These are phyloP conservation scores for Hymenoscyphus scutula DNA, from an alignment of 2,329 filamentous ascomycete genomes.

Conservation along the genomic window DNA sequence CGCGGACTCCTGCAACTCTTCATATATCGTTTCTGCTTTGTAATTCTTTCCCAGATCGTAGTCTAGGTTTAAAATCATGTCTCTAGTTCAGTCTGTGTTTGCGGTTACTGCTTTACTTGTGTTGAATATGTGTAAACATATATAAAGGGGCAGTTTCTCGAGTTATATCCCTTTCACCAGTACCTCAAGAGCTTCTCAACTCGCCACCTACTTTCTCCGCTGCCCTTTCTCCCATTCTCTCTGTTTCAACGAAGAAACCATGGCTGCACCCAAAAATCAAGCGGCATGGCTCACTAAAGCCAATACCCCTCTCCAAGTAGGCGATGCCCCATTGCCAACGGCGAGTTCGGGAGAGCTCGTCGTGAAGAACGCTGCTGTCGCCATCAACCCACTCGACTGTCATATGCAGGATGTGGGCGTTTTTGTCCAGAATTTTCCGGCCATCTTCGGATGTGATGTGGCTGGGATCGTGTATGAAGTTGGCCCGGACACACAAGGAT, in stretches of 20 bases:
- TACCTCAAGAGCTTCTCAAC: background rate
- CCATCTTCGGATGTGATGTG: slow-evolving; percentile 51
- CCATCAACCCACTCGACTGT: slow-evolving; percentile 44
- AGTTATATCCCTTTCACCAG: background rate
- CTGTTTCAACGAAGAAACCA: background rate
- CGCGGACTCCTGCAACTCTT: background rate
- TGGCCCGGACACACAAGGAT: slow-evolving; percentile 45
- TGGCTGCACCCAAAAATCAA: slow-evolving; percentile 14
- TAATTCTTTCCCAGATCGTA: background rate
- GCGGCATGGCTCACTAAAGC: slow-evolving; percentile 29
- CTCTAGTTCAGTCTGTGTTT: background rate
- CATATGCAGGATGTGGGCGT: slow-evolving; percentile 16
- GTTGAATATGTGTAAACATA: background rate
- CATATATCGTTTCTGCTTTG: background rate
- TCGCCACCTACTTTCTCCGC: background rate
- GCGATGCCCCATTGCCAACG: slow-evolving; percentile 38
- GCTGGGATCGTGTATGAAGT: slow-evolving; percentile 53
- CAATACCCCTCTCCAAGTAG: slow-evolving; percentile 37
- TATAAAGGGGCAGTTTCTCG: background rate
- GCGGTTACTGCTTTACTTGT: background rate
- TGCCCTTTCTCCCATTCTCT: background rate
- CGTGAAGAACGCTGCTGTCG: slow-evolving; percentile 40
- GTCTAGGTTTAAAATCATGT: background rate
- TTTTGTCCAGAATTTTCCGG: slow-evolving; percentile 28
- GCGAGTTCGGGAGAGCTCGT: slow-evolving; percentile 40